Percentiles rank a stretch among this genome's conserved stretches.
These are phyloP conservation scores for Hypoxylon sp. DNA, from an alignment of 2,329 filamentous ascomycete species.

Conservation along the genomic window DNA sequence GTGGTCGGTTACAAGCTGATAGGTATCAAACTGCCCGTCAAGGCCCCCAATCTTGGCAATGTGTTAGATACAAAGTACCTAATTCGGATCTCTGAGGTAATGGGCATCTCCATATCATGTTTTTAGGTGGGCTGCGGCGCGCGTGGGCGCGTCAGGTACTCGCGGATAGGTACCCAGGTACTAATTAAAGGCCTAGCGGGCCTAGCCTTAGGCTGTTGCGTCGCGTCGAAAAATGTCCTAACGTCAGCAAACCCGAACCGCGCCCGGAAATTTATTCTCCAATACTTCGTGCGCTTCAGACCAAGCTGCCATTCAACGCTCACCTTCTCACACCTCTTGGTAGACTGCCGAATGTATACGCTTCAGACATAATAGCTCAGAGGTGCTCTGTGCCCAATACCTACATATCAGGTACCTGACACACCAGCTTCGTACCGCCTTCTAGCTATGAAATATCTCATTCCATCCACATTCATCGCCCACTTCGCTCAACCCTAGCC, in stretches of 20 bases:
- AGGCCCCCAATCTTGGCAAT: background rate
- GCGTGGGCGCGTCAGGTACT: conserved; percentile 28
- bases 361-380: background rate
- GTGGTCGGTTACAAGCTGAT: too few relatives aligned
- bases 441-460: conserved; percentile 33
- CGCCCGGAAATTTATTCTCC: conserved; percentile 21
- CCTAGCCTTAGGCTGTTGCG: conserved; percentile 26
- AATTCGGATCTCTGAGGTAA: too few relatives aligned
- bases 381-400: conserved; percentile 2
- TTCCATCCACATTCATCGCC: conserved; percentile 14
- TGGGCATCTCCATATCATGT: too few relatives aligned
- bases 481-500: conserved; percentile 28
- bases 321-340: conserved; percentile 13
- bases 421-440: conserved; percentile 2
- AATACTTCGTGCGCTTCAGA: background rate
- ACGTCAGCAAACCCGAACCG: conserved; percentile 32
- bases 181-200: conserved; percentile 11
- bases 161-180: too few relatives aligned
- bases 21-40: too few relatives aligned
- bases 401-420: conserved; percentile 18
- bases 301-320: conserved; percentile 8
- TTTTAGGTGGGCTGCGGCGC: conserved; percentile 24
- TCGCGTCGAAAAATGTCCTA: conserved; percentile 33
- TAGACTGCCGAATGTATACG: conserved; percentile 10
- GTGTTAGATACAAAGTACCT: background rate